Base-by-base conservation (phyloP, 495 filamentous ascomycete species). In the Evansstolkia leycettana region DNA sequence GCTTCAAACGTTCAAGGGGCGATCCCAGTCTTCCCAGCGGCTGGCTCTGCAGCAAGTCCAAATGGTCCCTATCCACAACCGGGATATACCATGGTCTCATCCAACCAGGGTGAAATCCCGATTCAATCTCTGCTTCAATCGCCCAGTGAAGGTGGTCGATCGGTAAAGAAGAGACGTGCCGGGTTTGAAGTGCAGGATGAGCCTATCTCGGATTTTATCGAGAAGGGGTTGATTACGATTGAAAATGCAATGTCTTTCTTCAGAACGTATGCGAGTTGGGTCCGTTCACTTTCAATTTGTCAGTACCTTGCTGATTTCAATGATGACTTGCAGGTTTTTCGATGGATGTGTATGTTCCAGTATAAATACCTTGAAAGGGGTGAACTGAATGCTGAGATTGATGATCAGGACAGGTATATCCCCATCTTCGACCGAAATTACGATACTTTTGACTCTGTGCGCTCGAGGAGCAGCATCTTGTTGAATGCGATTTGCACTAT, bases 401-500 rank as follows among this genome's bases (percentile, higher is more conserved):
- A 15, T 11, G 18, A 15, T 17, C 31, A 55, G 52, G 59, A 69
- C 44, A 57, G 60, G 39, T 69, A 61, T 36, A 63, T 67, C 13
- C 64, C 64, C 2, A 51, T 67, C 0, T 67, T 69, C 32, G 61
- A 69, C 33, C 55, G 58, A 8, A 39, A 41, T 18, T 45, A 55
- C 27, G 62, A 69, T 36, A 67, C 52, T 0, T 67, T 67, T 25
- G 42, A 57, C 1, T 60, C 56, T 0, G 52, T 69, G 10, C 48
- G 63, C 12, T 39, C 37, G 20, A 45, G 64, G 13, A 65, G 62
- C 18, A 55, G 57, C 15, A 65, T 67, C 30, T 44, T 69, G 0
- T 50, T 69, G 17, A 64, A 70, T 43, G 57, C 61, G 2, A 70
- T 73, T 4, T 63, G 63, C 34, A 62, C 64, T 3, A 58, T 67